Conservation (phyloP, 2,329 filamentous ascomycete species). For the Penicillium sp. region DNA sequence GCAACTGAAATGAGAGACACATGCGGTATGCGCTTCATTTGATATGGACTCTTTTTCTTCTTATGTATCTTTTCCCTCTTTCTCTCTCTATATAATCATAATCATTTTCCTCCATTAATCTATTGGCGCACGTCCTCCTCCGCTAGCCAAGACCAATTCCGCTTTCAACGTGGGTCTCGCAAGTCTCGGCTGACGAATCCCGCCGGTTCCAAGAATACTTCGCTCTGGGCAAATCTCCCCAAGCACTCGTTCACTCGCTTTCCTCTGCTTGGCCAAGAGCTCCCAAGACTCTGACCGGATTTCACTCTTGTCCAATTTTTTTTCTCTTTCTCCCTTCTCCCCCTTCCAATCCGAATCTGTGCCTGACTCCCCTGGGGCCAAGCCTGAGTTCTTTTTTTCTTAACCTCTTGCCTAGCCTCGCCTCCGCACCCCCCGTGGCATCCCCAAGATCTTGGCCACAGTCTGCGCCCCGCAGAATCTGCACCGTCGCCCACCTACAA, state of each 20-base stretch:
- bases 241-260: constrained; percentile 13
- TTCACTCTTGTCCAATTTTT: constrained; percentile 7
- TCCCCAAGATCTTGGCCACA: constrained; percentile 7
- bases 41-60: neutral
- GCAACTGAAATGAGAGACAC: neutral
- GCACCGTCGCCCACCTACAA: neutral
- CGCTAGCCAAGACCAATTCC: constrained; percentile 26
- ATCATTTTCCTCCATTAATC: neutral
- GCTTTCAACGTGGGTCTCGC: constrained; percentile 24
- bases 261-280: constrained; percentile 22
- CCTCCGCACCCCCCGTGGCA: constrained; percentile 2
- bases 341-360: neutral
- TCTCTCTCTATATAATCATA: neutral
- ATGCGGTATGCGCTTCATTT: neutral
- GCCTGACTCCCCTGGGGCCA: constrained; percentile 3
- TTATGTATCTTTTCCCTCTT: neutral
- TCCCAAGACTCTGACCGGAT: constrained; percentile 15
- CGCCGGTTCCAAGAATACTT: constrained; percentile 19
- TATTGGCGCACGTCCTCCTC: constrained; percentile 5
- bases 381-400: neutral
- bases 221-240: constrained; percentile 21
- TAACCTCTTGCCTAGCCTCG: neutral
- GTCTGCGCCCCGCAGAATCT: constrained; percentile 7
- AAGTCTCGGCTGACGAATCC: constrained; percentile 31
- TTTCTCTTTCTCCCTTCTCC: constrained; percentile 8